Evolutionary conservation across 2,329 filamentous ascomycete genomes (phyloP).

Genomic region (Cercospora berteroae): DNA sequence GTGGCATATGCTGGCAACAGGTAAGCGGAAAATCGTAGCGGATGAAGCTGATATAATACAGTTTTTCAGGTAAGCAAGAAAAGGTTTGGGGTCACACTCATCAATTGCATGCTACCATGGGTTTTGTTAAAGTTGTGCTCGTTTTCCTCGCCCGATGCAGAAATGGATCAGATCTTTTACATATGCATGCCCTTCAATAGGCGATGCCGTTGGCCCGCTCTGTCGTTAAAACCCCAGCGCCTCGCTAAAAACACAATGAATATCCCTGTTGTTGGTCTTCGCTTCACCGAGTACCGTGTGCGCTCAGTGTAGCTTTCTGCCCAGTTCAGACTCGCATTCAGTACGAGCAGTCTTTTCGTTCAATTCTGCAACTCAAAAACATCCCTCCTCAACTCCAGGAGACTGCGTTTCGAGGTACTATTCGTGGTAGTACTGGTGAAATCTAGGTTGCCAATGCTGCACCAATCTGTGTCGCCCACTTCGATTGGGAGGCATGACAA

Average conservation of each 20-base stretch:
- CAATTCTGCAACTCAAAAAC: constrained; percentile 10
- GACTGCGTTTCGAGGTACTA: constrained; percentile 17
- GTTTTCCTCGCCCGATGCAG: neutral
- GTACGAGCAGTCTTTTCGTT: neutral
- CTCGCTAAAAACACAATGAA: constrained; percentile 6
- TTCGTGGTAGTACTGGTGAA: constrained; percentile 32
- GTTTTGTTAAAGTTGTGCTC: neutral
- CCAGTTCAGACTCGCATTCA: neutral
- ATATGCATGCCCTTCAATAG: neutral
- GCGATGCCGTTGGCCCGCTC: neutral
- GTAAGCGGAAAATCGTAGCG: neutral
- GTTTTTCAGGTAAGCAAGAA: neutral
- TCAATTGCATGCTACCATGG: neutral
- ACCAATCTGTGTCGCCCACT: constrained; percentile 54
- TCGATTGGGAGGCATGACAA: constrained; percentile 79
- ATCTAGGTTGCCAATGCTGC: constrained; percentile 51
- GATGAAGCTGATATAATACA: neutral
- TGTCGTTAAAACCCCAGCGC: constrained; percentile 4
- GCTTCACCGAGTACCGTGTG: neutral
- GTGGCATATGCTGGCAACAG: neutral
- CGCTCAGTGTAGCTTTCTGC: neutral
- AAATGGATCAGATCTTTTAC: neutral
- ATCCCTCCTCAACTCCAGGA: constrained; percentile 19
- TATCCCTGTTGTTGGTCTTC: neutral
- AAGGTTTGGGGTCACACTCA: neutral